These are phyloP conservation scores for Fraxinus albicans DNA, from an alignment of 305 asterid species.

Conservation along the genomic window DNA sequence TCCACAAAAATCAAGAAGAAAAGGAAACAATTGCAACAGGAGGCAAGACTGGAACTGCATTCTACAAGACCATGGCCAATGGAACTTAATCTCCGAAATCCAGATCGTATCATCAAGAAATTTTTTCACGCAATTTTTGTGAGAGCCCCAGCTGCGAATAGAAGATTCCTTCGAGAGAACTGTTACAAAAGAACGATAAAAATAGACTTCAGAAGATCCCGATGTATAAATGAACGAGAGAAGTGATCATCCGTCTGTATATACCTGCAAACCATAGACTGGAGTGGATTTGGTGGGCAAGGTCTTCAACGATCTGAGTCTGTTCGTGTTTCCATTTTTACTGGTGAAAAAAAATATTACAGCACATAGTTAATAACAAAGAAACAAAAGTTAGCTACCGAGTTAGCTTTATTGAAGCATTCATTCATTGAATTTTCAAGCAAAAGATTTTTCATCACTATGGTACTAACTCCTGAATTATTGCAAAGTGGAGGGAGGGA, in stretches of 20 bases:
- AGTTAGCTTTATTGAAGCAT: not conserved
- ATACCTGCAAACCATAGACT: constrained; percentile 81
- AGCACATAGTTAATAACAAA: not conserved
- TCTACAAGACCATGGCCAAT: not conserved
- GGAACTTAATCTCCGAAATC: not conserved
- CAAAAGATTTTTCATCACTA: not conserved
- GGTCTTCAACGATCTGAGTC: constrained; percentile 83
- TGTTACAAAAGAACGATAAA: constrained; percentile 31
- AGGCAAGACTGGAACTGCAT: not conserved
- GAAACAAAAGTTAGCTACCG: not conserved
- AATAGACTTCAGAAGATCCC: constrained; percentile 2
- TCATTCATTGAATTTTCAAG: not conserved
- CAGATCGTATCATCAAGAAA: not conserved
- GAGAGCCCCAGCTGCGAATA: constrained; percentile 93
- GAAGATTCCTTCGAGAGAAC: constrained; percentile 92
- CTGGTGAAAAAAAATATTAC: constrained; percentile 29
- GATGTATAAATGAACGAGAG: constrained; percentile 8
- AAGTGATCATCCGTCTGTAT: not conserved
- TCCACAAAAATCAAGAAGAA: not conserved
- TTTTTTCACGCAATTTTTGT: constrained; percentile 36
- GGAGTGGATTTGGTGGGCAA: constrained; percentile 87
- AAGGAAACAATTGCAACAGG: not conserved
- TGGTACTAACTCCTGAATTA: not conserved
- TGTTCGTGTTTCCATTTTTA: constrained; percentile 59
- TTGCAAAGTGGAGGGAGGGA: not conserved